These are phyloP conservation scores for Boletus subcaerulescens DNA, from an alignment of 768 basidiomycete genomes.

Conservation along the genomic window DNA sequence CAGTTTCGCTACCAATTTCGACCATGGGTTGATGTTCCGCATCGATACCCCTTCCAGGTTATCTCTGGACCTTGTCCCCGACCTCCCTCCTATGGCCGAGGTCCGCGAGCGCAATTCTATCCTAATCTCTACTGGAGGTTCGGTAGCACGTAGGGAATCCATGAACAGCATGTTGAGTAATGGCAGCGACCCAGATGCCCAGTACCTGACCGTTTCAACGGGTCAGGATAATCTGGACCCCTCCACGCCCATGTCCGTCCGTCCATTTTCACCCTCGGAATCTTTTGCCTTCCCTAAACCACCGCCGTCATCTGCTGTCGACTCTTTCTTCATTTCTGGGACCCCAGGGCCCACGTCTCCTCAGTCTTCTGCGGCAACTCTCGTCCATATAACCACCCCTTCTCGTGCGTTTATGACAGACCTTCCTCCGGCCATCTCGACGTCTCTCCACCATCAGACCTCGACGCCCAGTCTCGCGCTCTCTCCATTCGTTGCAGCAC, in stretches of 20 bases:
- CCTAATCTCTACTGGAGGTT: conserved; percentile 24
- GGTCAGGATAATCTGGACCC: conserved; percentile 16
- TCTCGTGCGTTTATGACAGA: conserved; percentile 16
- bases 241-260: conserved; percentile 57
- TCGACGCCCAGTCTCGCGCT: neutral
- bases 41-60: conserved; percentile 17
- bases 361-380: conserved; percentile 16
- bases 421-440: conserved; percentile 6
- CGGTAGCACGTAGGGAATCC: conserved; percentile 34
- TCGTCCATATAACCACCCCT: conserved; percentile 16
- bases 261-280: conserved; percentile 65
- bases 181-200: conserved; percentile 35
- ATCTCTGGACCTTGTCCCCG: conserved; percentile 27
- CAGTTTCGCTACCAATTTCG: conserved; percentile 64
- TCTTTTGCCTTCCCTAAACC: conserved; percentile 69
- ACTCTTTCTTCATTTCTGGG: neutral
- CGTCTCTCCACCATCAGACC: conserved; percentile 9
- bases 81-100: conserved; percentile 55
- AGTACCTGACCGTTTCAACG: conserved; percentile 39
- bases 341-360: neutral
- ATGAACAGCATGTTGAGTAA: conserved; percentile 39
- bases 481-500: neutral
- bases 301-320: conserved; percentile 26
- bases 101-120: conserved; percentile 38
- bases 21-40: conserved; percentile 35